Evolutionary conservation across 2,329 filamentous ascomycete genomes (phyloP), one percentile per base, ranked within the genome.

Genomic region (Coniochaeta pulveracea): DNA sequence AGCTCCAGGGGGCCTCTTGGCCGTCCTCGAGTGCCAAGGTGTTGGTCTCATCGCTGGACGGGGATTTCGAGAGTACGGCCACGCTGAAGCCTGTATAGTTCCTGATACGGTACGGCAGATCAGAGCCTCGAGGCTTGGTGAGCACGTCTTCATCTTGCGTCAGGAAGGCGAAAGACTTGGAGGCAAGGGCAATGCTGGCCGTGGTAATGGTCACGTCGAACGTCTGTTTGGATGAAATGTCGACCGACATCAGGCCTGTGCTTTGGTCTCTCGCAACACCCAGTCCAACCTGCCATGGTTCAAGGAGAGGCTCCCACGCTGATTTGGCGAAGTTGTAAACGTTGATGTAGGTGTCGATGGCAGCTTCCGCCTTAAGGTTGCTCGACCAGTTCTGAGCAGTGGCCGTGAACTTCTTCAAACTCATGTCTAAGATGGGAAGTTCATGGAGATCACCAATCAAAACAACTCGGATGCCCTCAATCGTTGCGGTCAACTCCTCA

Each of bases 301-400:
- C 91, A 17, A 98, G 76, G 21, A 98, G 61, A 3, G 91, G 91
- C 54, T 98, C 91, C 91, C 91, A 98, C 4, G 86, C 85, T 0
- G 91, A 98, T 55, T 98, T 98, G 10, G 91, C 91, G 58, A 98
- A 98, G 57, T 98, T 98, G 66, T 94, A 98, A 17, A 98, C 80
- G 48, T 96, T 98, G 46, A 93, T 74, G 55, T 94, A 94, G 42
- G 89, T 85, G 41, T 95, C 85, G 30, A 98, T 78, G n/a, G 76
- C 81, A 0, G 85, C 83, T 50, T 95, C 85, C 0, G 85, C 89
- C 47, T 79, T 86, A 55, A 98, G 68, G 15, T 79, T 80, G 5
- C 78, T 80, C 1, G 89, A 89, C 91, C 91, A 99, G 51, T 98
- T 85, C 43, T 81, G 76, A 4, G 93, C 84, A 28, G 81, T 76